phyloP scores from a whole-genome alignment of 371 early-diverging fungal genomes.

The Apophysomyces ossiformis region DNA sequence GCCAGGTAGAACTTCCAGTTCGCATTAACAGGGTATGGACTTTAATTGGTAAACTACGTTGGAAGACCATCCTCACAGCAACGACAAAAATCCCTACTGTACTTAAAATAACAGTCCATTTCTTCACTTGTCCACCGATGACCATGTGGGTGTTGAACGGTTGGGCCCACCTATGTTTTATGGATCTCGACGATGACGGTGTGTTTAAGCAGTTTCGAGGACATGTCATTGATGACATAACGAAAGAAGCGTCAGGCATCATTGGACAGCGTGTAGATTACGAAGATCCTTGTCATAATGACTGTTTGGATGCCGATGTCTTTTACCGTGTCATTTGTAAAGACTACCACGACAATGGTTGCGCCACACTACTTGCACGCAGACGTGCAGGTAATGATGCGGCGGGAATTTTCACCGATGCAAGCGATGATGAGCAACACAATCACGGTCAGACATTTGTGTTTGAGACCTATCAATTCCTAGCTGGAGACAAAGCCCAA shows the following conservation, averaged over 20 bases:
- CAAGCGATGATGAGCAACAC: slow-evolving; percentile 12
- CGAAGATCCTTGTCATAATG: slow-evolving; percentile 12
- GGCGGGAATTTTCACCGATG: slow-evolving; percentile 16
- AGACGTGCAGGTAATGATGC: slow-evolving; percentile 17
- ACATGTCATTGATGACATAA: slow-evolving; percentile 11
- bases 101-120: neutral
- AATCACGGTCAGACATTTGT: slow-evolving; percentile 10
- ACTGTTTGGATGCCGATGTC: slow-evolving; percentile 20
- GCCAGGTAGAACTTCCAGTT: too few relatives aligned
- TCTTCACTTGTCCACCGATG: neutral
- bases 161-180: slow-evolving; percentile 17
- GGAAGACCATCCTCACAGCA: too few relatives aligned
- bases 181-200: slow-evolving; percentile 3
- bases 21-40: too few relatives aligned
- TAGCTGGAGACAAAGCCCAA: slow-evolving; percentile 13
- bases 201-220: slow-evolving; percentile 12
- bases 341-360: slow-evolving; percentile 7
- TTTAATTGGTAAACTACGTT: too few relatives aligned
- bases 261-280: slow-evolving; percentile 3
- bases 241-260: slow-evolving; percentile 11
- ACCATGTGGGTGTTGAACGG: neutral
- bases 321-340: slow-evolving; percentile 17
- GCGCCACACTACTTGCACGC: slow-evolving; percentile 9
- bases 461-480: slow-evolving; percentile 17
- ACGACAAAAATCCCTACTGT: too few relatives aligned